Evolutionary conservation across 164 flowering plant species (phyloP), one percentile per base, ranked within the genome.

Genomic region (Akebia trifoliata): DNA sequence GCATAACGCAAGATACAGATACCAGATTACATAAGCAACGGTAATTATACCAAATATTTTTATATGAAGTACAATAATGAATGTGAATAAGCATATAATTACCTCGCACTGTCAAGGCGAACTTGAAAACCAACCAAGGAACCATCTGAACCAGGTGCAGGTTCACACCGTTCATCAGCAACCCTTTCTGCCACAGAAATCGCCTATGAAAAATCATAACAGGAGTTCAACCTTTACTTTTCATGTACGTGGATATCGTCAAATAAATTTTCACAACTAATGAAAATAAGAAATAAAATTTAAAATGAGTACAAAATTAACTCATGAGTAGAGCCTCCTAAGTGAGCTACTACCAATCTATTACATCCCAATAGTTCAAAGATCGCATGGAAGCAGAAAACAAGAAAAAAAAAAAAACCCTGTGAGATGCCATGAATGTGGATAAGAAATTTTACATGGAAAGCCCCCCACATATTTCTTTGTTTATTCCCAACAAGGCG

Each of bases 121-220:
- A 91, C 97, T 80, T 91, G 96, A 81, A 81, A 91, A 69, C 96
- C 96, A 77, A 91, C 92, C 80, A 88, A 71, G 61, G 96, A 88
- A 69, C 83, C 85, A 57, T 74, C 56, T 63, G 77, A 75, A 63
- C 96, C 96, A 0, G 94, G 92, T 43, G 76, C 67, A 34, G 87
- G 74, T 64, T 91, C 97, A 76, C 90, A 84, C 26, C 96, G 89
- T 75, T 91, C 97, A 61, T 81, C 86, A 44, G 92, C 81, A 50
- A 91, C 96, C 71, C 97, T 78, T 76, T 91, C 94, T 63, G 97
- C 94, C 20, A 91, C 97, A 73, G 97, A 91, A 59, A 88, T 78
- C 20, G 96, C 97, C 96, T 86, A 53, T 53, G 61, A 55, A 55
- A 37, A 59, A 28, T 18, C 18, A 42, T 11, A 18, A 28, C 8